These are phyloP conservation scores for Globisporangium perplexum DNA, from an alignment of 352 stramenopile species.

Conservation along the genomic window DNA sequence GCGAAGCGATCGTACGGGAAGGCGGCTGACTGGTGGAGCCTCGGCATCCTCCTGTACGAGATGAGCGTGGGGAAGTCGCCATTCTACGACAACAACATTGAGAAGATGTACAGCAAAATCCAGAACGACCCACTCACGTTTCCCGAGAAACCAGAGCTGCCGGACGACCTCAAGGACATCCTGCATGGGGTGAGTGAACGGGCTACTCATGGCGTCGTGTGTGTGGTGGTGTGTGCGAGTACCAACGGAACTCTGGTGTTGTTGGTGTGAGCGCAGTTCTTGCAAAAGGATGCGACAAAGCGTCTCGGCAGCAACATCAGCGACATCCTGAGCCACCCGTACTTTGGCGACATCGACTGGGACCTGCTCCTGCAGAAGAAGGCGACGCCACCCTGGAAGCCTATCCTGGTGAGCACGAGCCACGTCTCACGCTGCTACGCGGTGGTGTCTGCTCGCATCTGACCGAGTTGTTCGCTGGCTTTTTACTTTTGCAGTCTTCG, in stretches of 20 bases:
- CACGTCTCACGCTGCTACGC: background rate
- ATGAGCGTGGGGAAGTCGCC: conserved; percentile 92
- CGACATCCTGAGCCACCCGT: conserved; percentile 80
- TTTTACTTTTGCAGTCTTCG: conserved; percentile 35
- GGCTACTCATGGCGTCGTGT: background rate
- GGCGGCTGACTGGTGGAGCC: conserved; percentile 86
- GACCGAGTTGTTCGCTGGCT: background rate
- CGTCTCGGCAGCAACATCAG: conserved; percentile 85
- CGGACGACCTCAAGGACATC: conserved; percentile 75
- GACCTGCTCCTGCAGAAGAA: conserved; percentile 81
- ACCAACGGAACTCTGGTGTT: background rate
- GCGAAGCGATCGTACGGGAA: conserved; percentile 86
- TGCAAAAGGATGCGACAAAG: conserved; percentile 86
- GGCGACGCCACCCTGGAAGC: conserved; percentile 83
- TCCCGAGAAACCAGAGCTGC: conserved; percentile 58
- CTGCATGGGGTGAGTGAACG: conserved; percentile 41
- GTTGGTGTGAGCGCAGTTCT: conserved; percentile 29
- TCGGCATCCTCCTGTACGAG: conserved; percentile 90
- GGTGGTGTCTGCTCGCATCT: background rate
- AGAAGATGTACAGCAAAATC: conserved; percentile 93
- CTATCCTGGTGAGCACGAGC: conserved; percentile 37
- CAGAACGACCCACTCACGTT: conserved; percentile 83
- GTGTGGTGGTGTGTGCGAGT: background rate
- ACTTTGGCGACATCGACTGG: conserved; percentile 80
- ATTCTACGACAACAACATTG: conserved; percentile 92